Evolutionary conservation across 192 early-diverging fungal genomes (phyloP).

Genomic region (Chytriomyces confervae): DNA sequence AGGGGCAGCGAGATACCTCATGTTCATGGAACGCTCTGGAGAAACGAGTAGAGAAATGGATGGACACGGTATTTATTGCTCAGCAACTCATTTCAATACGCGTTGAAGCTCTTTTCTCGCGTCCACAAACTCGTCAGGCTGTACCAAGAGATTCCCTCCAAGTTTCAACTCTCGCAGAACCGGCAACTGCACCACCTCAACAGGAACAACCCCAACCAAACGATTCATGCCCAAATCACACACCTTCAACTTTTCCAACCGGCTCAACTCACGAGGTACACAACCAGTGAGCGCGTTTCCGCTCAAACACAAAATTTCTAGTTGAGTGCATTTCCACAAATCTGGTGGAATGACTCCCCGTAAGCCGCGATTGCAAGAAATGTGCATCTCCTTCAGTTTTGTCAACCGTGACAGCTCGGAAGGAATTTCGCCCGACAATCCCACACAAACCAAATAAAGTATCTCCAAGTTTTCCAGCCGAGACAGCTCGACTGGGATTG

Average conservation of each 20-base stretch:
- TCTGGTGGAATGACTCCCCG: neutral
- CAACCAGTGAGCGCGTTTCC: constrained; percentile 2
- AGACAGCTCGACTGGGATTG: neutral
- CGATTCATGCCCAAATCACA: neutral
- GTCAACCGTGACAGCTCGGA: neutral
- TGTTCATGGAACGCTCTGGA: no score
- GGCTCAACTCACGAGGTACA: neutral
- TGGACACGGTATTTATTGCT: no score
- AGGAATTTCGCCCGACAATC: neutral
- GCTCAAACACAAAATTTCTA: neutral
- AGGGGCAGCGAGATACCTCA: no score
- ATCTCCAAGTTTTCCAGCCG: neutral
- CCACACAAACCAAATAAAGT: neutral
- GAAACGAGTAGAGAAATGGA: no score
- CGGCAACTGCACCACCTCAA: neutral
- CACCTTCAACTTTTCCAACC: neutral
- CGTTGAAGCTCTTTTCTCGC: no score
- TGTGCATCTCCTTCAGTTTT: neutral
- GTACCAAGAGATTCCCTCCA: neutral
- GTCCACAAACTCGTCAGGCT: no score
- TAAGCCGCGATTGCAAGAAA: neutral
- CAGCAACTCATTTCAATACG: no score
- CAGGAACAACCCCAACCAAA: neutral
- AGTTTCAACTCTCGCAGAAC: neutral
- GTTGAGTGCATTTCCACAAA: neutral